Base-by-base conservation (phyloP, 176 grass and related monocot genomes). In the Oryza rufipogon region DNA sequence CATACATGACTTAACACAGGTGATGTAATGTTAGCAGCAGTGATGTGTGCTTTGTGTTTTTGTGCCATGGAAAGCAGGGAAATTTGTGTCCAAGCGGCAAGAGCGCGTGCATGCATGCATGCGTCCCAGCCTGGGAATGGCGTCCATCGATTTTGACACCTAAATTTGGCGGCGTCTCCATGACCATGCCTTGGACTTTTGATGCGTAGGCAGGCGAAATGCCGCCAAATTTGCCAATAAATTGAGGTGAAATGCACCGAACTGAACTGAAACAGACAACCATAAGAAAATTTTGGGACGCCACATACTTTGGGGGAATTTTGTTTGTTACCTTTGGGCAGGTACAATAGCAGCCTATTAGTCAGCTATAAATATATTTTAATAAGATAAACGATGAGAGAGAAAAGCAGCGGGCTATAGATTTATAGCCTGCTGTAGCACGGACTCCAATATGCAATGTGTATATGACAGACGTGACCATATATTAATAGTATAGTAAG, bases 101-200 rank as follows among this genome's bases (percentile, higher is more conserved):
- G 23, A 32, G 30, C 30, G 30, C 30, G 3, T 32, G 30, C 30
- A 32, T 32, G 30, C 9, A 6, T 36, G 56, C 25, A 26, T 8
- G 67, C 68, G 58, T 39, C 66, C 60, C 13, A 12, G 60, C 38
- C 38, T 22, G 19, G 56, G 56, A 7, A 5, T 17, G 78, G 63
- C 6, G 13, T 64, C 44, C 81, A 44, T 36, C 81, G 87, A 80
- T 60, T 26, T 33, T 69, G 78, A 77, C 82, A 86, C 73, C 83
- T 73, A 73, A 46, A 11, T 56, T 56, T 4, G 84, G 58, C 69
- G n/a, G 45, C 69, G 70, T 66, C 58, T 49, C 46, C 22, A 52
- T 44, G 32, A 12, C 32, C 17, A 9, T 22, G 14, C 5, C 0
- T 52, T 51, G 42, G 47, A 11, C 6, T 23, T 3, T 46, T 19